These are phyloP conservation scores for Leucocoprinus leucothites DNA, from an alignment of 768 basidiomycete species.

Conservation along the genomic window DNA sequence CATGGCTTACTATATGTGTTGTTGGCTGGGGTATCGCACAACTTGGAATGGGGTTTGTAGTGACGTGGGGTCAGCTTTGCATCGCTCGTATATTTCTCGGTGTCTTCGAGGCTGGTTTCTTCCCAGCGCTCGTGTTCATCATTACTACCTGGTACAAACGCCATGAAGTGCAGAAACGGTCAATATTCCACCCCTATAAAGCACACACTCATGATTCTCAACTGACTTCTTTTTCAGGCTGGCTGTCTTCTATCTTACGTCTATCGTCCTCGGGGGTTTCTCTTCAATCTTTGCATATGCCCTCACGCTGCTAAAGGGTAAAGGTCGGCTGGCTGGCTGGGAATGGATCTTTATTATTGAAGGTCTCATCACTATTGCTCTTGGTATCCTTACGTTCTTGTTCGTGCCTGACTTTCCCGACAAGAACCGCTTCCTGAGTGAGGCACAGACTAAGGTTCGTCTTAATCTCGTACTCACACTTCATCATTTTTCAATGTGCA, in stretches of 20 bases:
- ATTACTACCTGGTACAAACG: slow-evolving; percentile 42
- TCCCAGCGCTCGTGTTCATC: slow-evolving; percentile 38
- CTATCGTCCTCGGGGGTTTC: slow-evolving; percentile 28
- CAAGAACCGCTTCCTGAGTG: slow-evolving; percentile 30
- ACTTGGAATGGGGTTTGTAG: slow-evolving; percentile 30
- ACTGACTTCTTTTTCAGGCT: too few species aligned
- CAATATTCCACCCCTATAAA: too few species aligned
- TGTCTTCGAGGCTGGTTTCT: slow-evolving; percentile 36
- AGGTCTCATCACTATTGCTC: slow-evolving; percentile 27
- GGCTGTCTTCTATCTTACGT: slow-evolving; percentile 29
- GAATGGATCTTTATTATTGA: slow-evolving; percentile 35
- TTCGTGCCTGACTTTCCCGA: slow-evolving; percentile 34
- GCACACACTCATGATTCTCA: too few species aligned
- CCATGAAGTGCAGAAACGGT: slow-evolving; percentile 39
- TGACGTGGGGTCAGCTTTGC: slow-evolving; percentile 24
- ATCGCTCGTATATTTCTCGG: slow-evolving; percentile 25
- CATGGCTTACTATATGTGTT: slow-evolving; percentile 26
- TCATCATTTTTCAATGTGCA: background rate
- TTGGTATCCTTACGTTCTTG: slow-evolving; percentile 27
- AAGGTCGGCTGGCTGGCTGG: slow-evolving; percentile 30
- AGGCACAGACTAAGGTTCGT: slow-evolving; percentile 31
- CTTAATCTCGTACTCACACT: background rate
- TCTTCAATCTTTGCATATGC: slow-evolving; percentile 27
- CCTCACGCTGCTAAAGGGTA: slow-evolving; percentile 24
- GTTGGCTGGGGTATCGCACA: slow-evolving; percentile 29